Evolutionary conservation across 371 early-diverging fungal species (phyloP).

Genomic region (Syncephalis plumigaleata): DNA sequence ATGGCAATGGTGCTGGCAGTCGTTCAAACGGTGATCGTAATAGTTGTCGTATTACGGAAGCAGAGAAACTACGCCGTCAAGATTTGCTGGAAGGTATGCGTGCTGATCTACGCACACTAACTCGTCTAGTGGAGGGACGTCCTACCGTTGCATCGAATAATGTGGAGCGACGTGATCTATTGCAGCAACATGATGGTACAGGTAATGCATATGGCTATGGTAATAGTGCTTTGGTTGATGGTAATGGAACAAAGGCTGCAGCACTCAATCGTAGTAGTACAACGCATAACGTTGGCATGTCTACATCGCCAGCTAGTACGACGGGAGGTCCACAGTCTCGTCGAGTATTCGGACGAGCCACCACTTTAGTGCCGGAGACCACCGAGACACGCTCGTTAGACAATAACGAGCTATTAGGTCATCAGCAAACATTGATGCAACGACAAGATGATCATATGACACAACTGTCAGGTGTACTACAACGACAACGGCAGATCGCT

Average conservation of each 20-base stretch:
- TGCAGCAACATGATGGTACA: constrained; percentile 20
- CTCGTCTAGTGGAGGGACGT: too few relatives aligned
- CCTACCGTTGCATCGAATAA: too few relatives aligned
- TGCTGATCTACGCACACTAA: too few relatives aligned
- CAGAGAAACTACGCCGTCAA: too few relatives aligned
- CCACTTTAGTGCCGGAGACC: constrained; percentile 38
- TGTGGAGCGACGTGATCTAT: too few relatives aligned
- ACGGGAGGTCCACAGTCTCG: constrained; percentile 10
- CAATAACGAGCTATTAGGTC: constrained; percentile 44
- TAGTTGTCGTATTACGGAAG: too few relatives aligned
- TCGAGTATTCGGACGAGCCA: constrained; percentile 47
- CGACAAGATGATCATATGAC: constrained; percentile 63
- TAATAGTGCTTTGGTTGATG: constrained; percentile 4
- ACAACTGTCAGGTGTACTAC: constrained; percentile 48
- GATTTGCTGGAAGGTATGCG: too few relatives aligned
- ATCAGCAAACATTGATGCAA: constrained; percentile 57
- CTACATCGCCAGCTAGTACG: constrained; percentile 5
- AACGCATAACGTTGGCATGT: neutral
- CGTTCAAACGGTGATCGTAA: too few relatives aligned
- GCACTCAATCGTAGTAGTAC: constrained; percentile 12
- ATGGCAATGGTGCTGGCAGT: too few relatives aligned
- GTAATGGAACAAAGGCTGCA: constrained; percentile 8
- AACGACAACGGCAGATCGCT: constrained; percentile 70
- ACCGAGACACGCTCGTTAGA: constrained; percentile 52
- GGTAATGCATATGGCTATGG: constrained; percentile 11